phyloP scores from a whole-genome alignment of 768 basidiomycete species.

The Leccinum disarticulatum region DNA sequence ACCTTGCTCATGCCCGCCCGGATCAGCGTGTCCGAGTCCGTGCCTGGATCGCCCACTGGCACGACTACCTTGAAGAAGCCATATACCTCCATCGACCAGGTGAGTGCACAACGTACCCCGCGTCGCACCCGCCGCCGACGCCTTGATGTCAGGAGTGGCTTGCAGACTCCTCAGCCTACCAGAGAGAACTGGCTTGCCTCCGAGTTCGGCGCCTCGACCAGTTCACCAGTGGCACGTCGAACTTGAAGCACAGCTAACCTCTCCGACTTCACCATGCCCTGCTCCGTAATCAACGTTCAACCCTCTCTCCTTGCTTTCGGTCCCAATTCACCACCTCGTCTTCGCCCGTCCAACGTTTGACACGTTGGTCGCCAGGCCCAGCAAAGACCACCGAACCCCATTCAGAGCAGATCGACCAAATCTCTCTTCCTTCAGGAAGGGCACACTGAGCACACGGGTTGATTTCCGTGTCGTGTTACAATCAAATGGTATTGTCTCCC shows the following conservation, averaged over 20 bases:
- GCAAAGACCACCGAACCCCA: conserved; percentile 19
- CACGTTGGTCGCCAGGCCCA: conserved; percentile 3
- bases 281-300: conserved; percentile 55
- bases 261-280: conserved; percentile 64
- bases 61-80: conserved; percentile 54
- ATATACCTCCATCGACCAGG: conserved; percentile 50
- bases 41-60: conserved; percentile 47
- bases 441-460: conserved; percentile 7
- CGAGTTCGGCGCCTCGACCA: conserved; percentile 48
- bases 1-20: conserved; percentile 19
- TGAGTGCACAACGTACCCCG: conserved; percentile 25
- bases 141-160: conserved; percentile 64
- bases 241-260: conserved; percentile 58
- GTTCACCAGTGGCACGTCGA: conserved; percentile 55
- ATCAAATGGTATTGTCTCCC: neutral
- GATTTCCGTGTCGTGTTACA: conserved; percentile 24
- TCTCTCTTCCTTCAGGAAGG: conserved; percentile 20
- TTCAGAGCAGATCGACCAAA: conserved; percentile 11
- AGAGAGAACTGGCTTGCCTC: conserved; percentile 47
- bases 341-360: conserved; percentile 1
- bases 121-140: neutral
- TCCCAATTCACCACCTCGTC: conserved; percentile 5
- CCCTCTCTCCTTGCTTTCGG: conserved; percentile 19
- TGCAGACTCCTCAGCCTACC: conserved; percentile 52
- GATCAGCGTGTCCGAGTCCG: conserved; percentile 32